Percentiles rank a stretch among this genome's conserved stretches.
Conservation (phyloP, 163 green algal genomes). For the Trebouxia gelatinosa region DNA sequence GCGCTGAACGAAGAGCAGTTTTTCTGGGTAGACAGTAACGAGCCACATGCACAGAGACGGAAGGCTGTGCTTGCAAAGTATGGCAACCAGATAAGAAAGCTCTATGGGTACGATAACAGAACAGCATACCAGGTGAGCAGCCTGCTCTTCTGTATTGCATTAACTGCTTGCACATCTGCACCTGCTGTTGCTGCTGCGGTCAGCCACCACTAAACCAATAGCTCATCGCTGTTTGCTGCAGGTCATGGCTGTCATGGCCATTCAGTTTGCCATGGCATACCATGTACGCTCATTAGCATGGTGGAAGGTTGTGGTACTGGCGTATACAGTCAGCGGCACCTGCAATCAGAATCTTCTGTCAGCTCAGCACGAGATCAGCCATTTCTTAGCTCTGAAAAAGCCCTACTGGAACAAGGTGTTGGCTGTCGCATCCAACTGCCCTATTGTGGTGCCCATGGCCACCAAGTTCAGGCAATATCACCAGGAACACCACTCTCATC, state of each 20-base stretch:
- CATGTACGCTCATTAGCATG: slow-evolving; percentile 48
- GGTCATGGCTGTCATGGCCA: slow-evolving; percentile 47
- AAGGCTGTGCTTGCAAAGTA: slow-evolving; percentile 60
- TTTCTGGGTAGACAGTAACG: slow-evolving; percentile 49
- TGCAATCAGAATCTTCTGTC: slow-evolving; percentile 66
- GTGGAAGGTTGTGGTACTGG: slow-evolving; percentile 51
- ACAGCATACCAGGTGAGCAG: slow-evolving; percentile 58
- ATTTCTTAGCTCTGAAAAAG: slow-evolving; percentile 65
- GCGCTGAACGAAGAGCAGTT: slow-evolving; percentile 38
- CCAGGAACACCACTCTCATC: slow-evolving; percentile 73
- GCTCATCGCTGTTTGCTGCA: slow-evolving; percentile 31
- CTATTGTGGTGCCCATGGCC: slow-evolving; percentile 63
- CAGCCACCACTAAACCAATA: background rate
- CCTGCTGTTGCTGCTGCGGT: background rate
- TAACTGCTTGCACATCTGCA: background rate
- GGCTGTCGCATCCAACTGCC: slow-evolving; percentile 59
- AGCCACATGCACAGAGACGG: slow-evolving; percentile 56
- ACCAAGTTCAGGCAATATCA: slow-evolving; percentile 77
- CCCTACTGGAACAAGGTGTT: slow-evolving; percentile 64
- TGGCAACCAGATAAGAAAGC: slow-evolving; percentile 53
- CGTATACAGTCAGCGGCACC: slow-evolving; percentile 54
- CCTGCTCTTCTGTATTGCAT: no score
- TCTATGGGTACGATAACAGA: slow-evolving; percentile 62
- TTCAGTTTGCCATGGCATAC: slow-evolving; percentile 53
- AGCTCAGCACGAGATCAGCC: slow-evolving; percentile 71